phyloP scores from a whole-genome alignment of 2,329 filamentous ascomycete species.

The Mollisia scopiformis region DNA sequence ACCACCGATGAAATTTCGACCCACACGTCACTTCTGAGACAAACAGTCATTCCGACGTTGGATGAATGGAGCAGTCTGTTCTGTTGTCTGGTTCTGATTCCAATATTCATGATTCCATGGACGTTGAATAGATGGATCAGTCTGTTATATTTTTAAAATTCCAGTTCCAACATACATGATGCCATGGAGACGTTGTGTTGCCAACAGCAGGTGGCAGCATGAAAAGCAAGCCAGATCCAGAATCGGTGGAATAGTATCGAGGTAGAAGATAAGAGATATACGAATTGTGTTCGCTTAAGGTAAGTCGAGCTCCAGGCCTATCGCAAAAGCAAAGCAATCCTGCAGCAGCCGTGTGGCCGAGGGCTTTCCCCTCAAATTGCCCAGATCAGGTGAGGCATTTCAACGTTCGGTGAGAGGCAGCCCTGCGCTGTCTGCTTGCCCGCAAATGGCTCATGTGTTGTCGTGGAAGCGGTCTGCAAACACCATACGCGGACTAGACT shows the following conservation, averaged over 20 bases:
- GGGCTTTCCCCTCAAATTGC: conserved; percentile 3
- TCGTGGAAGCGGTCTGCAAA: not conserved
- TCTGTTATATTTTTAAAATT: too few species aligned
- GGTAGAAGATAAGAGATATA: not conserved
- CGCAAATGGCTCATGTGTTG: not conserved
- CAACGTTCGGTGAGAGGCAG: not conserved
- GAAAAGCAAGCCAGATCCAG: too few species aligned
- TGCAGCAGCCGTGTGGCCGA: conserved; percentile 4
- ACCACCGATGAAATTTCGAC: too few species aligned
- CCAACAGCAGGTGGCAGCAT: not conserved
- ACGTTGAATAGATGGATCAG: too few species aligned
- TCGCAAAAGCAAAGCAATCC: conserved; percentile 1
- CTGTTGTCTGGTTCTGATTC: too few species aligned
- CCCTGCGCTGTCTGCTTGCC: too few species aligned
- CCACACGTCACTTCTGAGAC: too few species aligned
- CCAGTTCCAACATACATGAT: too few species aligned
- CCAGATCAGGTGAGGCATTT: conserved; percentile 13
- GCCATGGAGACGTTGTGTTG: not conserved
- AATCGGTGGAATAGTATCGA: too few species aligned
- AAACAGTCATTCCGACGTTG: too few species aligned
- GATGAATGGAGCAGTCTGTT: too few species aligned
- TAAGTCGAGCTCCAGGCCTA: not conserved
- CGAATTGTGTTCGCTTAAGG: not conserved
- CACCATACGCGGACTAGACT: not conserved
- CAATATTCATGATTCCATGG: too few species aligned